A percentile compares a stretch with the other conserved stretches of the same genome.
phyloP scores from a whole-genome alignment of 345 rosid genomes.

The Linum lewisii region DNA sequence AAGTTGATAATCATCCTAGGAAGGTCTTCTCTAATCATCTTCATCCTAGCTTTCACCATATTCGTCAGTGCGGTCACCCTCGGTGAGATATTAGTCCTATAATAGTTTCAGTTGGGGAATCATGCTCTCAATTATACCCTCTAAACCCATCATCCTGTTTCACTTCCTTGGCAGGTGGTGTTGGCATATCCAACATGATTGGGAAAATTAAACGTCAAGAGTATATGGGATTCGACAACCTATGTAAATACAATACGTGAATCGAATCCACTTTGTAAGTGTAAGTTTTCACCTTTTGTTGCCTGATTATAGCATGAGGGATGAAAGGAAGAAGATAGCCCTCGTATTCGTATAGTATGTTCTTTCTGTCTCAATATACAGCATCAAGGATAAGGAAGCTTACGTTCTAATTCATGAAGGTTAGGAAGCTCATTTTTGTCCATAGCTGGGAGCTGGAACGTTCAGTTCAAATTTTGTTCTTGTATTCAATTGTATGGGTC shows the following conservation, averaged over 20 bases:
- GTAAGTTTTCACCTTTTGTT: no score
- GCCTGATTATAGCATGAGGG: no score
- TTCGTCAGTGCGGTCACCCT: conserved; percentile 6
- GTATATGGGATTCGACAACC: conserved; percentile 10
- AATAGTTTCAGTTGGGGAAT: not conserved
- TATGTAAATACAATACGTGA: conserved; percentile 26
- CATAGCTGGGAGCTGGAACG: no score
- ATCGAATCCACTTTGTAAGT: not conserved
- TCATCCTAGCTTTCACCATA: conserved; percentile 5
- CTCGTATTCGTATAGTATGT: no score
- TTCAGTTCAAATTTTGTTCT: no score
- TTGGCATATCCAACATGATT: conserved; percentile 7
- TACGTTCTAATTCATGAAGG: no score
- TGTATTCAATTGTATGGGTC: no score
- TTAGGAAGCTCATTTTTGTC: no score
- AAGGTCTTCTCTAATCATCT: conserved; percentile 6
- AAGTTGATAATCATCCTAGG: conserved; percentile 3
- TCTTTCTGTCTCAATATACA: no score
- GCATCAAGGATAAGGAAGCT: no score
- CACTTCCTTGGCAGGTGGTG: not conserved
- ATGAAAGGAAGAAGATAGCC: no score
- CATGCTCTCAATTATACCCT: not conserved
- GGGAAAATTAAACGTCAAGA: not conserved
- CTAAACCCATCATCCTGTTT: not conserved
- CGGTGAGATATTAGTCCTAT: not conserved